Evolutionary conservation across 2,329 filamentous ascomycete species (phyloP).

Genomic region (Chlorencoelia australis): DNA sequence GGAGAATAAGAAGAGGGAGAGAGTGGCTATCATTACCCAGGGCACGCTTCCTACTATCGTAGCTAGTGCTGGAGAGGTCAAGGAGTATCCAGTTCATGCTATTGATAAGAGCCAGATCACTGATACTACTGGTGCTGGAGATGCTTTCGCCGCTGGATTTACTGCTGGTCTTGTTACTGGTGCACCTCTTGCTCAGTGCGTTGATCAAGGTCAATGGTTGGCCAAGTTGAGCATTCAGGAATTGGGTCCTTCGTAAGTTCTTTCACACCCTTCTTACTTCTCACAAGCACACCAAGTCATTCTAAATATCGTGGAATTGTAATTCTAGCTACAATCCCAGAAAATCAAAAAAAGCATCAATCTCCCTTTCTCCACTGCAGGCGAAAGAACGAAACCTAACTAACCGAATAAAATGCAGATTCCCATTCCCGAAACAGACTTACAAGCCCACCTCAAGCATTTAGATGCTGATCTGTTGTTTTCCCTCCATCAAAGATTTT

Average conservation of each 20-base stretch:
- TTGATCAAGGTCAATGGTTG: conserved; percentile 96
- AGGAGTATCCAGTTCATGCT: conserved; percentile 70
- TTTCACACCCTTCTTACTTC: conserved; percentile 7
- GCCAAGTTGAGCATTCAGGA: conserved; percentile 90
- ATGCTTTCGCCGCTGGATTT: conserved; percentile 94
- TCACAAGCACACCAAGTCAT: conserved; percentile 3
- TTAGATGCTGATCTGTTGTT: conserved; percentile 20
- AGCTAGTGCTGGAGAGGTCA: conserved; percentile 62
- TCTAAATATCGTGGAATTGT: too few relatives aligned
- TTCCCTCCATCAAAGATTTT: conserved; percentile 30
- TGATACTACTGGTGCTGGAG: conserved; percentile 94
- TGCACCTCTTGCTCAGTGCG: conserved; percentile 63
- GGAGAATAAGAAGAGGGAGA: conserved; percentile 75
- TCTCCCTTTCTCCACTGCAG: conserved; percentile 2
- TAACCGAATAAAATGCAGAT: conserved; percentile 41
- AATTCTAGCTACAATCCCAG: neutral
- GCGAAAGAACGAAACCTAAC: too few relatives aligned
- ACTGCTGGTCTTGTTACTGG: conserved; percentile 80
- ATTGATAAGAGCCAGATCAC: conserved; percentile 73
- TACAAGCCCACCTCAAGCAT: conserved; percentile 45
- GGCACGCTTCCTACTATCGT: conserved; percentile 86
- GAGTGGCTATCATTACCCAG: conserved; percentile 87
- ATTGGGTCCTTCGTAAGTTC: conserved; percentile 84
- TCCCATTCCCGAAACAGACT: conserved; percentile 72
- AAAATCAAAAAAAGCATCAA: too few relatives aligned